Evolutionary conservation across 768 basidiomycete species (phyloP).

Genomic region (Agrocybe chaxingu): DNA sequence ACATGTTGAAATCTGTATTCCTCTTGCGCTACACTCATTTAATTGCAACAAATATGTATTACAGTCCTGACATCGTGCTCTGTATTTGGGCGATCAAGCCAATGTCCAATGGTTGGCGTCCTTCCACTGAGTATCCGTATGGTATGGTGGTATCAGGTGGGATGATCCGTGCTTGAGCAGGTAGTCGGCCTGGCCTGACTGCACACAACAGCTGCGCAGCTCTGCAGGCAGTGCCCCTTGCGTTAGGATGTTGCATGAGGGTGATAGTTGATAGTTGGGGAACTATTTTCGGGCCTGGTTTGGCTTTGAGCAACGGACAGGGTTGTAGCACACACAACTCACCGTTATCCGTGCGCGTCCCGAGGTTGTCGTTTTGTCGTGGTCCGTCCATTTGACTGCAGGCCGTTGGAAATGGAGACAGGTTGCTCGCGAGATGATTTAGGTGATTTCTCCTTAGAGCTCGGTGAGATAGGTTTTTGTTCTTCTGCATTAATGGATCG

Average conservation of each 20-base stretch:
- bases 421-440: slow-evolving; percentile 14
- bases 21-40: slow-evolving; percentile 12
- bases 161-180: slow-evolving; percentile 1
- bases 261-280: neutral
- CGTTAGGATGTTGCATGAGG: neutral
- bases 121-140: slow-evolving; percentile 6
- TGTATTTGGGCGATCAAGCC: slow-evolving; percentile 2
- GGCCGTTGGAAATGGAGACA: slow-evolving; percentile 11
- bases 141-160: neutral
- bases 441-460: slow-evolving; percentile 14
- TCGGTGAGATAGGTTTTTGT: slow-evolving; percentile 17
- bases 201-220: neutral
- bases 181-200: slow-evolving; percentile 12
- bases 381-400: slow-evolving; percentile 4
- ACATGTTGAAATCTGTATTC: slow-evolving; percentile 20
- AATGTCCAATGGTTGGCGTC: neutral
- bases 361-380: slow-evolving; percentile 4
- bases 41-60: slow-evolving; percentile 21
- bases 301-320: neutral
- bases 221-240: neutral
- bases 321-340: neutral
- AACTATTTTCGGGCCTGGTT: neutral
- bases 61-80: slow-evolving; percentile 9
- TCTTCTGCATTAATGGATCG: slow-evolving; percentile 20
- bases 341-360: slow-evolving; percentile 13